Base-by-base conservation (phyloP, 345 rosid genomes). In the Brassica rapa region DNA sequence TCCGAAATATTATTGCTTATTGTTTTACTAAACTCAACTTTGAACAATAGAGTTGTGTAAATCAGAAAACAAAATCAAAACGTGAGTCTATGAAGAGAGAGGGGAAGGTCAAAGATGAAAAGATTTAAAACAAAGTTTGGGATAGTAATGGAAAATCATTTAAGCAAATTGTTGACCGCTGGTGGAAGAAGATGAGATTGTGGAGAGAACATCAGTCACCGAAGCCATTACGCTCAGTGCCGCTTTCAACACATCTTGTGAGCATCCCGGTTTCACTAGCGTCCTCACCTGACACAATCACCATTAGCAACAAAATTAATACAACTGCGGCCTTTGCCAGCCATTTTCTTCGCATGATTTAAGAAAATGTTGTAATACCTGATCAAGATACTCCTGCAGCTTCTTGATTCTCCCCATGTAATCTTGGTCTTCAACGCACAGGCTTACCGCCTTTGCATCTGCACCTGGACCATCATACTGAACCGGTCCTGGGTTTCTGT, bases 401-500 rank as follows among this genome's bases (percentile, higher is more conserved):
- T 89, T 80, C 89, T 93, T 93, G 77, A 93, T 93, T 75, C 97
- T 87, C 30, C 99, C 99, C 97, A 93, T 93, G 89, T 95, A 95
- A 84, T 95, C 99, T 77, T 89, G 94, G 79, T 95, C 99, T 86
- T 95, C 99, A 65, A 95, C 97, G 63, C 91, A 91, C 25, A 93
- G 87, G 63, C 82, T 84, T 63, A 91, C 77, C 5, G 96, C 88
- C 86, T 87, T 95, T 43, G 94, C 85, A 83, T 95, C 99, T 37
- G 92, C 88, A 59, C 99, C 99, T 49, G 97, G 98, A 64, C 98
- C 99, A 68, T 93, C 97, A 46, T 85, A 95, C 77, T 95, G 99
- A 74, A 95, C 84, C 0, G 97, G 98, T 67, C 97, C 98, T 10
- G 99, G 98, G 83, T 95, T 95, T 83, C 99, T 90, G 86, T 95